A percentile compares a stretch with the other conserved stretches of the same genome.
These are phyloP conservation scores for Angomonas deanei DNA, from an alignment of 208 protist genomes.

Conservation along the genomic window DNA sequence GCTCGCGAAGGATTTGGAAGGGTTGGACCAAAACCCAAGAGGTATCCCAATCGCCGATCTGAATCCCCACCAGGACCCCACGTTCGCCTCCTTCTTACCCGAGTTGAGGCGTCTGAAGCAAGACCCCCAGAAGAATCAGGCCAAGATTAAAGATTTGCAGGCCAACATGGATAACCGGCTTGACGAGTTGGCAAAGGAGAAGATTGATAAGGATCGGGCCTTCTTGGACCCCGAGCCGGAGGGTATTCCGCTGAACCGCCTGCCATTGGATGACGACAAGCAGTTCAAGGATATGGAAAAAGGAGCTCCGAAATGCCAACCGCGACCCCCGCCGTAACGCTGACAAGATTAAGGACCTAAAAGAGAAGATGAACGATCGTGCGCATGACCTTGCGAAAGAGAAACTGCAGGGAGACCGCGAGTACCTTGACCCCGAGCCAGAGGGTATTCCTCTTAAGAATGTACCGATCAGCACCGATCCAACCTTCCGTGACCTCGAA, in stretches of 20 bases:
- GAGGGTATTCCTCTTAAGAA: conserved; percentile 63
- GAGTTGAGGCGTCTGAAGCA: conserved; percentile 65
- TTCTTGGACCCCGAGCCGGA: conserved; percentile 63
- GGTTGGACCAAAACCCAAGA: conserved; percentile 42
- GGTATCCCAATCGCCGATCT: conserved; percentile 57
- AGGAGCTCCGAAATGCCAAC: conserved; percentile 48
- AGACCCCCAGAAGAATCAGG: conserved; percentile 34
- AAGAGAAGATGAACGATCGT: conserved; percentile 54
- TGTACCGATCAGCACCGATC: conserved; percentile 47
- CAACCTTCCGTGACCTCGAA: conserved; percentile 49
- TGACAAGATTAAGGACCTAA: conserved; percentile 40
- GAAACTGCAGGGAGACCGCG: conserved; percentile 51
- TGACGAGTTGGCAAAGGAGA: conserved; percentile 39
- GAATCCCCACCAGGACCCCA: conserved; percentile 49
- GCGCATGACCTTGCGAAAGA: conserved; percentile 56
- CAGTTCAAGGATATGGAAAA: conserved; percentile 58
- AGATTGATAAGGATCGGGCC: conserved; percentile 46
- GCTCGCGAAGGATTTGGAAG: conserved; percentile 47
- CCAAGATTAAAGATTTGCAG: conserved; percentile 42
- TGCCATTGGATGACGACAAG: conserved; percentile 59
- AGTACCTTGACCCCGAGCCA: conserved; percentile 67
- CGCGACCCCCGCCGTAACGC: conserved; percentile 40
- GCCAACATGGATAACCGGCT: conserved; percentile 42
- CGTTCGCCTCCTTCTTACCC: conserved; percentile 44
- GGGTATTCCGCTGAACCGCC: conserved; percentile 51